phyloP scores from a whole-genome alignment of 495 filamentous ascomycete genomes.

The Aspergillus indologenus region DNA sequence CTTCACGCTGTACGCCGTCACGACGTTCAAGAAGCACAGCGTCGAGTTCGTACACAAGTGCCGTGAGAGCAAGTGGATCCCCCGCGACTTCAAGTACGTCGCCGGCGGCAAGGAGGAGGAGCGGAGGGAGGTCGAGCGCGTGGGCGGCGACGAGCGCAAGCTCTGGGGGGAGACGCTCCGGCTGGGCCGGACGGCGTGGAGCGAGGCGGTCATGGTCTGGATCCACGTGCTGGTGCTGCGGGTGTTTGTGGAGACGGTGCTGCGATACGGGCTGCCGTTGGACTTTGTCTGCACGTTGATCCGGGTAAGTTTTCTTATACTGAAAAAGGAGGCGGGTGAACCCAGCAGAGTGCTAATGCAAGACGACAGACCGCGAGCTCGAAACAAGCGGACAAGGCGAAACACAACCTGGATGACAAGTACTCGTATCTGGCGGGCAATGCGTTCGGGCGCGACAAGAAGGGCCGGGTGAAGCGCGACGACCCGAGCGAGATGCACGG shows the following conservation, averaged over 20 bases:
- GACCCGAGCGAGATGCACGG: slow-evolving; percentile 84
- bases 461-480: slow-evolving; percentile 83
- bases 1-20: slow-evolving; percentile 83
- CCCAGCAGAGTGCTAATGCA: slow-evolving; percentile 4
- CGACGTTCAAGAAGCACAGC: slow-evolving; percentile 86
- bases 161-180: slow-evolving; percentile 88
- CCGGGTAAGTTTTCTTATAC: slow-evolving; percentile 63
- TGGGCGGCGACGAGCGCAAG: slow-evolving; percentile 77
- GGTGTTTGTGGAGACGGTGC: slow-evolving; percentile 95
- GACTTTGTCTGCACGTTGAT: slow-evolving; percentile 82
- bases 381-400: slow-evolving; percentile 79
- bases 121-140: slow-evolving; percentile 73
- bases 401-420: slow-evolving; percentile 71
- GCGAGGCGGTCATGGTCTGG: slow-evolving; percentile 93
- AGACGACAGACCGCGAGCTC: slow-evolving; percentile 61
- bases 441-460: slow-evolving; percentile 91
- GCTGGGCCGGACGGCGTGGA: slow-evolving; percentile 82
- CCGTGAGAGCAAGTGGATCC: slow-evolving; percentile 88
- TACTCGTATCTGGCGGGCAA: slow-evolving; percentile 95
- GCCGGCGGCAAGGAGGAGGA: slow-evolving; percentile 88
- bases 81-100: slow-evolving; percentile 88
- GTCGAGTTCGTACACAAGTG: slow-evolving; percentile 84
- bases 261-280: slow-evolving; percentile 87
- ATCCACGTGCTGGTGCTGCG: slow-evolving; percentile 84
- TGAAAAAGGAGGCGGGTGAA: background rate